Conservation (phyloP, 192 early-diverging fungal genomes). For the Rhizophagus prolifer region DNA sequence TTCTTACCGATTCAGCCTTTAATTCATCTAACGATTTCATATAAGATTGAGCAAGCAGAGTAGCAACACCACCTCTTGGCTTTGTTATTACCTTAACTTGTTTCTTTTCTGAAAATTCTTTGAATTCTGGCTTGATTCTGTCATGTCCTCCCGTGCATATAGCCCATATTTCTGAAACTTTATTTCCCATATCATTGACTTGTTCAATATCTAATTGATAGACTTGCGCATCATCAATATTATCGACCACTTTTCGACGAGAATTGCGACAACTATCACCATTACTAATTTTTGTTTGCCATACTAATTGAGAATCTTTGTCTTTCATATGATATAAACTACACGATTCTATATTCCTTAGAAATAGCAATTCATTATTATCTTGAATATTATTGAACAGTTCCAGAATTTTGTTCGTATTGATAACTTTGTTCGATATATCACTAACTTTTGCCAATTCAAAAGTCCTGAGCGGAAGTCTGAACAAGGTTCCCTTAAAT, state of each 20-base stretch:
- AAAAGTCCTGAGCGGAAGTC: not conserved
- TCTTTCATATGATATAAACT: not conserved
- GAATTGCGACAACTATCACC: not conserved
- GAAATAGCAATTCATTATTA: not conserved
- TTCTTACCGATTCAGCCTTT: not conserved
- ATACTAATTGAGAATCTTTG: not conserved
- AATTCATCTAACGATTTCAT: not conserved
- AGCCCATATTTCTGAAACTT: not conserved
- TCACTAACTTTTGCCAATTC: not conserved
- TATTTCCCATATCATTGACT: not conserved
- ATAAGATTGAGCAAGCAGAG: not conserved
- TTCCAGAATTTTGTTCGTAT: not conserved
- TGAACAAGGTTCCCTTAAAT: not conserved
- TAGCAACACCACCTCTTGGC: constrained; percentile 7
- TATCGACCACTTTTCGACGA: not conserved
- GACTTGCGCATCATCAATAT: not conserved
- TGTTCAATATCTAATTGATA: not conserved
- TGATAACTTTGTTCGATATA: not conserved
- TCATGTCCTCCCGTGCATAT: not conserved
- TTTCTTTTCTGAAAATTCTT: not conserved
- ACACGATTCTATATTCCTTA: not conserved
- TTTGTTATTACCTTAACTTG: not conserved
- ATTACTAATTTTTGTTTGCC: not conserved
- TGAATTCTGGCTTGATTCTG: not conserved
- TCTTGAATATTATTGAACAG: not conserved